Evolutionary conservation across 495 filamentous ascomycete genomes (phyloP), one percentile per base, ranked within the genome.

Genomic region (Neurospora tetraspora): DNA sequence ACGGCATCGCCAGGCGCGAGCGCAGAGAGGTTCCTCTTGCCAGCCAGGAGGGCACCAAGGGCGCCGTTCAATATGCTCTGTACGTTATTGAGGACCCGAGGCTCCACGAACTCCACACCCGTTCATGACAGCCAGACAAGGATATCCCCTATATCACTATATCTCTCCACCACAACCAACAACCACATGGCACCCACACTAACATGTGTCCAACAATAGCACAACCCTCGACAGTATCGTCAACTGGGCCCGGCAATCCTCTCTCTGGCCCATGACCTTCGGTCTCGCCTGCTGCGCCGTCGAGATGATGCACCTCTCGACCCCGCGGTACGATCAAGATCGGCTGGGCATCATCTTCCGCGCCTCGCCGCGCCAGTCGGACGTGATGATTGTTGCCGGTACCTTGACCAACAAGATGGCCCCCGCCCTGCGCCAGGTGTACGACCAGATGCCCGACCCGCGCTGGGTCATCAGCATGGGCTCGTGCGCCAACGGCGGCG

Each of bases 371-470:
- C 92, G 94, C 36, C 94, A 98, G 84, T 96, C 93, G 70, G 94
- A 98, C 84, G 93, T 98, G 74, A 98, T 98, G 94, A 98, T 98
- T 79, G 94, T 98, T 12, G 94, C 94, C 37, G 94, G 94, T 53
- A 98, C 94, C 1, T 86, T 98, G 75, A 98, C 94, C 45, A 98
- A 98, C 85, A 98, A 98, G 87, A 98, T 98, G 94, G 94, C 94
- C 10, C 93, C 94, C 39, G 94, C 94, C 59, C 87, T 98, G 80
- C 86, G 94, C 76, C 94, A 97, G 83, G 94, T 98, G 39, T 98
- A 98, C 81, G 94, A 98, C 83, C 94, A 98, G 85, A 98, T 98
- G 94, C 94, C 94, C 47, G 94, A 98, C 38, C 94, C 94, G 39
- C 85, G 91, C 76, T 97, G 94, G 94, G 94, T 97, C 47, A 89